These are phyloP conservation scores for Lanzia echinophila DNA, from an alignment of 2,329 filamentous ascomycete genomes.

Conservation along the genomic window DNA sequence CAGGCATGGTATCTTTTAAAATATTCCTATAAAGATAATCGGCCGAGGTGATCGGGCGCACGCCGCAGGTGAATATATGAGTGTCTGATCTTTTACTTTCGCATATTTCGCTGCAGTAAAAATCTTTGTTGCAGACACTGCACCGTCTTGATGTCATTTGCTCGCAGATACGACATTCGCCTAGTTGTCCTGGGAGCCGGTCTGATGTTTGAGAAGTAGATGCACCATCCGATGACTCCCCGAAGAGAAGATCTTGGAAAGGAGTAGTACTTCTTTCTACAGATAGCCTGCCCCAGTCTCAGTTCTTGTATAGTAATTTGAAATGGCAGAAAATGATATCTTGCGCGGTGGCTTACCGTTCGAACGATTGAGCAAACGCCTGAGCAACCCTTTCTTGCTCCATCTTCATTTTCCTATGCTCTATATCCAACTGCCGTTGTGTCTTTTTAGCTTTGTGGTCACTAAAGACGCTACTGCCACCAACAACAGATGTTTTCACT, in stretches of 20 bases:
- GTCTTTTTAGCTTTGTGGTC: not conserved
- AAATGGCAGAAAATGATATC: no score
- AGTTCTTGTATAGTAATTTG: not conserved
- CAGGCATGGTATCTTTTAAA: constrained; percentile 20
- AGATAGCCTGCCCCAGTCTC: no score
- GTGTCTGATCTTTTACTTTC: not conserved
- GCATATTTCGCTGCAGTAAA: not conserved
- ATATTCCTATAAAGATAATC: constrained; percentile 25
- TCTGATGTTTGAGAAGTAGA: not conserved
- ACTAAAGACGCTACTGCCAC: not conserved
- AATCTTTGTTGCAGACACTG: not conserved
- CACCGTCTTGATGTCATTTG: not conserved
- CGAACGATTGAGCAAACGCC: not conserved
- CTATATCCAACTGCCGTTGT: not conserved
- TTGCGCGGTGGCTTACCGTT: not conserved
- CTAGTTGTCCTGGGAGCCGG: no score
- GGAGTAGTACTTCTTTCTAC: no score
- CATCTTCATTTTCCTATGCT: not conserved
- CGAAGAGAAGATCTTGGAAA: no score
- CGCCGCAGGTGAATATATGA: not conserved
- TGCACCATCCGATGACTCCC: no score
- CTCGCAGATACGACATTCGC: not conserved
- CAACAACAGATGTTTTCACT: not conserved
- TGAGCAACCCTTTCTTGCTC: not conserved
- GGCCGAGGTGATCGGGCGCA: not conserved